Evolutionary conservation across 306 rosid species (phyloP), one percentile per base, ranked within the genome.

Genomic region (Arachis stenosperma): DNA sequence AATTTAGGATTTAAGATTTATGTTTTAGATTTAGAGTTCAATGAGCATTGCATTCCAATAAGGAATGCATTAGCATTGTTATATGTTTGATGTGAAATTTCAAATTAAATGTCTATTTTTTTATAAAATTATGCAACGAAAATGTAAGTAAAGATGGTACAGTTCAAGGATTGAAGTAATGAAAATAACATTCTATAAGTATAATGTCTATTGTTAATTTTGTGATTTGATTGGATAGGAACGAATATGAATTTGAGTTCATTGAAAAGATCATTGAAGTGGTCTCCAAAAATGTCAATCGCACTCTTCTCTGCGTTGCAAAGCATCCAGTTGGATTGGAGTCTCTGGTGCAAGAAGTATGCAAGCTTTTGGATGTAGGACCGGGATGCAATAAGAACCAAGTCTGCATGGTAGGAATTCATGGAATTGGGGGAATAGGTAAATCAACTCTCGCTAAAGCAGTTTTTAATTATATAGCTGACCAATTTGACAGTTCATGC

Each of bases 391-490:
- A 52, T 48, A 22, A n/a, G 6, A 55, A 70, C 9, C 9, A 5
- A n/a, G 59, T 57, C 4, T 3, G 2, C 17, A 58, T 71, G 70
- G 8, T 81, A 14, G 84, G 78, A 6, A 65, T 75, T 2, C n/a
- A 9, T 43, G 84, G 81, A 41, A 44, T 65, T 1, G 80, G 76
- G 0, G 80, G 80, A 10, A 47, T 75, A 2, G 80, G 77, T 7
- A 80, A 76, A 44, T 8, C 81, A 36, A 81, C 84, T 0, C 11
- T 76, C 29, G 78, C 78, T 8, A 42, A 55, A 10, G 84, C 67
- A 2, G 6, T 76, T 15, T 76, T 50, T 60, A 76, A 81, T 36
- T 17, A 2, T 5, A 65, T 71, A 12, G 66, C 56, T 5, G 60
- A 75, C 29, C 39, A 29, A 40, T 76, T 81, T 67, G 81, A 81